Evolutionary conservation across 2,329 filamentous ascomycete genomes (phyloP), one percentile per base, ranked within the genome.

Genomic region (Iodosphaeria phyllophila): DNA sequence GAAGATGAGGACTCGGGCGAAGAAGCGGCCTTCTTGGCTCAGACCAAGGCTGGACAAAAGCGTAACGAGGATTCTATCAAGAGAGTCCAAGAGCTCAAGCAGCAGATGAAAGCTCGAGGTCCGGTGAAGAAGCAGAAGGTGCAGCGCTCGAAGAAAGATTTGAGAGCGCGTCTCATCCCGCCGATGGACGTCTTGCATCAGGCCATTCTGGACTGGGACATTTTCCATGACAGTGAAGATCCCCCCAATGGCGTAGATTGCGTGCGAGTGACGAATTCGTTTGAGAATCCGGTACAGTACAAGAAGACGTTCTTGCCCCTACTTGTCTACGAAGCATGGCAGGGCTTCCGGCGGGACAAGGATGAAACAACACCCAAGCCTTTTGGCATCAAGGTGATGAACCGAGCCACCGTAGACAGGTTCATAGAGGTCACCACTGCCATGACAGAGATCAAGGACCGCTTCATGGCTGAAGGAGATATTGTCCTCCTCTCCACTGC

Each of bases 261-360:
- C 41, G 69, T 63, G 23, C 59, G 69, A 27, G 86, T 98, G 8
- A 72, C 75, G 5, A 74, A 79, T 32, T 69, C 68, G 1, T 98
- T 92, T 49, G 48, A 58, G 15, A 73, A 82, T 36, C 77, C 83
- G 1, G 54, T 55, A 21, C 72, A 78, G 24, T 98, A 98, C 44
- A 79, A 91, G 44, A 62, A 69, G 30, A 92, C 83, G 0, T 98
- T 98, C 48, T 74, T 91, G 35, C 84, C 86, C 5, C 59, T 98
- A 13, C 61, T 98, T 17, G 71, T 89, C 16, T 74, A 92, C 14
- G 89, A 98, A 55, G 86, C 86, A 16, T 98, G 89, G 89, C 78
- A 91, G 43, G 78, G 79, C 4, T 89, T 98, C 44, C 74, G 91
- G 25, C 84, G 82, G 24, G 68, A 79, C 12, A 84, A 84, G 44